A percentile compares a stretch with the other conserved stretches of the same genome.
These are phyloP conservation scores for Neurospora hispaniola DNA, from an alignment of 495 filamentous ascomycete species.

Conservation along the genomic window DNA sequence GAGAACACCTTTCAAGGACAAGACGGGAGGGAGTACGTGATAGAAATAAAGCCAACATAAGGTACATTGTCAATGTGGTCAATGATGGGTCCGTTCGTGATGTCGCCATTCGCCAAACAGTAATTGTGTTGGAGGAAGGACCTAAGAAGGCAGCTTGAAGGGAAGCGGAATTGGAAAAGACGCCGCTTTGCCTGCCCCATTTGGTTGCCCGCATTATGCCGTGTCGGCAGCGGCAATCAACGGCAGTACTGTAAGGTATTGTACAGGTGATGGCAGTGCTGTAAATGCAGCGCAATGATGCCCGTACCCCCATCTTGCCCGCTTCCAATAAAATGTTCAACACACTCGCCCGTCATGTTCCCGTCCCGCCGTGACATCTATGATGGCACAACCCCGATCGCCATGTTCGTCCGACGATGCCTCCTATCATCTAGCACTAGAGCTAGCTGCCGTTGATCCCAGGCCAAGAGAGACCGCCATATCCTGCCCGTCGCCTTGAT, in stretches of 20 bases:
- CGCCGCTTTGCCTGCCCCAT: background rate
- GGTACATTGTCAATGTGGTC: too few species aligned
- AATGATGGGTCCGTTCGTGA: too few species aligned
- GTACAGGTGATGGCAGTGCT: background rate
- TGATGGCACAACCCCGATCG: background rate
- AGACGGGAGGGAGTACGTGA: too few species aligned
- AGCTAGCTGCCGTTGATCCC: background rate
- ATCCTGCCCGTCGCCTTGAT: background rate
- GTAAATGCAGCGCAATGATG: background rate
- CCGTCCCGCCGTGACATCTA: background rate
- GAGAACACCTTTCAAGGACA: too few species aligned
- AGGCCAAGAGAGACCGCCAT: background rate
- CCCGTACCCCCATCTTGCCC: background rate
- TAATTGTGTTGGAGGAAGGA: background rate
- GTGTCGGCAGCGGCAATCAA: background rate
- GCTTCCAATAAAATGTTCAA: too few species aligned
- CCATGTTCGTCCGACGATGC: background rate
- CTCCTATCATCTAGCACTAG: background rate
- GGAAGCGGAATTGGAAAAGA: background rate
- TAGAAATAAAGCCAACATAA: too few species aligned
- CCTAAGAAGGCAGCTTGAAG: too few species aligned
- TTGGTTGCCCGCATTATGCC: background rate
- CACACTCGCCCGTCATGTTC: background rate
- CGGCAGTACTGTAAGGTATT: background rate
- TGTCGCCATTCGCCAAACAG: too few species aligned